A percentile compares a stretch with the other conserved stretches of the same genome.
Conservation (phyloP, 495 filamentous ascomycete genomes). For the Aspergillus homomorphus region DNA sequence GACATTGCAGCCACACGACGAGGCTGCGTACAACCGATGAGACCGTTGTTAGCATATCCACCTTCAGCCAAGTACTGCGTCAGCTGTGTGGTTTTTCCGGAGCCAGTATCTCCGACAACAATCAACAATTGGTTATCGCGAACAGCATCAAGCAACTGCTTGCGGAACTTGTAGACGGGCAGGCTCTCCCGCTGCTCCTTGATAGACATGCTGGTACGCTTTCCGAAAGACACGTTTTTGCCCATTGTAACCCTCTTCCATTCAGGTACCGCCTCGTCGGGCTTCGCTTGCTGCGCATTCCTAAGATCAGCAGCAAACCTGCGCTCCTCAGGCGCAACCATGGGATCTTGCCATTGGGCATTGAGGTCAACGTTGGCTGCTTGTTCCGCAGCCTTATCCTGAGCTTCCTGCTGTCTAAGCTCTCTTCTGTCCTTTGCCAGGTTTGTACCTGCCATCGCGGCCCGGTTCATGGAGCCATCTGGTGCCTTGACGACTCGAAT, state of each 20-base stretch:
- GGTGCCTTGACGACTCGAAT: slow-evolving; percentile 97
- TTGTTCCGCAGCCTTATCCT: slow-evolving; percentile 76
- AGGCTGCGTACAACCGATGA: slow-evolving; percentile 96
- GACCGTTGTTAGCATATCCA: slow-evolving; percentile 83
- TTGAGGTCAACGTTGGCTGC: slow-evolving; percentile 79
- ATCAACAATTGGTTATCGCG: slow-evolving; percentile 86
- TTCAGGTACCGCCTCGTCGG: slow-evolving; percentile 73
- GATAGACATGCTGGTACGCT: slow-evolving; percentile 86
- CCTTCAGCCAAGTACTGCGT: slow-evolving; percentile 94
- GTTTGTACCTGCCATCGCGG: slow-evolving; percentile 86
- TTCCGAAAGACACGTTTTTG: slow-evolving; percentile 80
- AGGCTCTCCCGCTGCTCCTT: slow-evolving; percentile 91
- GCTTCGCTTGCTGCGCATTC: slow-evolving; percentile 51
- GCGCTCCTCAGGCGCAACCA: slow-evolving; percentile 77
- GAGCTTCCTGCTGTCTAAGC: slow-evolving; percentile 79
- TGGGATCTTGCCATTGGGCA: slow-evolving; percentile 94
- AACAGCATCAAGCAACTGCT: slow-evolving; percentile 85
- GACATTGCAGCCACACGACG: slow-evolving; percentile 97
- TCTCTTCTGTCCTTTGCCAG: slow-evolving; percentile 92
- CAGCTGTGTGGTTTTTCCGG: slow-evolving; percentile 94
- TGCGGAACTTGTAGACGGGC: slow-evolving; percentile 87
- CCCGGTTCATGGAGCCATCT: slow-evolving; percentile 91
- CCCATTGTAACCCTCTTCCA: slow-evolving; percentile 86
- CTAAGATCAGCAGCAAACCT: slow-evolving; percentile 86
- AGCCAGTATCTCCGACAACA: slow-evolving; percentile 96